phyloP scores from a whole-genome alignment of 441 rosid species.

The Corymbia calophylla region DNA sequence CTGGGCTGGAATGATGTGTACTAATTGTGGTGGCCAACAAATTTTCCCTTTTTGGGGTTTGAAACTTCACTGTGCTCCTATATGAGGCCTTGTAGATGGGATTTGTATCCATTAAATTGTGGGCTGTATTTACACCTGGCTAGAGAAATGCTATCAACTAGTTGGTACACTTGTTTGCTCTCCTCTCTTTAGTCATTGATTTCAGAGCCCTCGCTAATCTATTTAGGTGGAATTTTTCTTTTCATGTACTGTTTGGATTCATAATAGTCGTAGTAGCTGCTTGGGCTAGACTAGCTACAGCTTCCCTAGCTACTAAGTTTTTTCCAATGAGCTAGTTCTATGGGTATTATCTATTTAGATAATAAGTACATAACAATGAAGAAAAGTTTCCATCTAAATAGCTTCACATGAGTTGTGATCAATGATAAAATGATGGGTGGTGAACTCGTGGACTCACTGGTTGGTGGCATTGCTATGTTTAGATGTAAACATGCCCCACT shows the following conservation, averaged over 20 bases:
- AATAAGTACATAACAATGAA: neutral
- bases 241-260: neutral
- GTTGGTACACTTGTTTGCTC: neutral
- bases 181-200: neutral
- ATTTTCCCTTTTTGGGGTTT: neutral
- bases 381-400: neutral
- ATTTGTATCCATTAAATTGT: neutral
- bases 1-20: neutral
- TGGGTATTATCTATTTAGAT: neutral
- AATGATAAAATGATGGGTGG: neutral
- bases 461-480: neutral
- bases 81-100: neutral
- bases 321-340: neutral
- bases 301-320: neutral
- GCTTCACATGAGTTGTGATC: neutral
- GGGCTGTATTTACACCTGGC: neutral
- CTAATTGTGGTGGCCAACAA: neutral
- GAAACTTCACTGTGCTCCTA: neutral
- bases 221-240: neutral
- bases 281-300: neutral
- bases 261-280: neutral
- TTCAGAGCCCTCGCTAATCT: neutral
- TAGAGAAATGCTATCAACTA: neutral
- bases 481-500: neutral
- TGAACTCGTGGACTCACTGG: neutral